phyloP scores from a whole-genome alignment of 352 stramenopile species.

The Phytophthora ohioensis region DNA sequence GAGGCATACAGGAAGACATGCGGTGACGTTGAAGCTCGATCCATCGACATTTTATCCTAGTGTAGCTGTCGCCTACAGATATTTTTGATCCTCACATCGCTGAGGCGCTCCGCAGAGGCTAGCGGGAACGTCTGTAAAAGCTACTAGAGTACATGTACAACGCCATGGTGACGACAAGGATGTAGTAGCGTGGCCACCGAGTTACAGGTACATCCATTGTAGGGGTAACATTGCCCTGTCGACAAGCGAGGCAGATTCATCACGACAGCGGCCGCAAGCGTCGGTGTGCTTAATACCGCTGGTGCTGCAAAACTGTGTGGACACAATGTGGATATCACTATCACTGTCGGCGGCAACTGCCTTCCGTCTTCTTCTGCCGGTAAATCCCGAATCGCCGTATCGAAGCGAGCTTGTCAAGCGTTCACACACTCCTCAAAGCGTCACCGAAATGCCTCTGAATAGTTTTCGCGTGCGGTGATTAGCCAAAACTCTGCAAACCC shows the following conservation, averaged over 20 bases:
- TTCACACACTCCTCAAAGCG: conserved; percentile 24
- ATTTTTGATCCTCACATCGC: conserved; percentile 12
- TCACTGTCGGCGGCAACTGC: neutral
- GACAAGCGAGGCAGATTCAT: too few relatives aligned
- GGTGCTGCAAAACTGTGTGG: neutral
- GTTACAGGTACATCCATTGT: neutral
- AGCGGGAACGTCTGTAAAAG: conserved; percentile 4
- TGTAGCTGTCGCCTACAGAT: neutral
- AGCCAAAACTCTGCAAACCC: neutral
- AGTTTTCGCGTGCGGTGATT: conserved; percentile 21
- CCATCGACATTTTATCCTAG: neutral
- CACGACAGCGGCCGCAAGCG: neutral
- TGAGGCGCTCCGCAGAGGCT: conserved; percentile 2
- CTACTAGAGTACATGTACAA: neutral
- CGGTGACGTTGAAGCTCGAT: conserved; percentile 21
- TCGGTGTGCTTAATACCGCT: neutral
- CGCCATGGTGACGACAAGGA: neutral
- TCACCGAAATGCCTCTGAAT: conserved; percentile 29
- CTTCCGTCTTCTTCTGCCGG: neutral
- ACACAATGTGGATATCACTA: too few relatives aligned
- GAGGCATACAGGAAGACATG: neutral
- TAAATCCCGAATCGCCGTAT: neutral
- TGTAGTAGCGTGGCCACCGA: conserved; percentile 16
- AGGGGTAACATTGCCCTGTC: too few relatives aligned
- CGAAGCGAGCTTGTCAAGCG: conserved; percentile 12